A percentile compares a stretch with the other conserved stretches of the same genome.
Conservation (phyloP, 345 rosid species). For the Litchi chinensis region DNA sequence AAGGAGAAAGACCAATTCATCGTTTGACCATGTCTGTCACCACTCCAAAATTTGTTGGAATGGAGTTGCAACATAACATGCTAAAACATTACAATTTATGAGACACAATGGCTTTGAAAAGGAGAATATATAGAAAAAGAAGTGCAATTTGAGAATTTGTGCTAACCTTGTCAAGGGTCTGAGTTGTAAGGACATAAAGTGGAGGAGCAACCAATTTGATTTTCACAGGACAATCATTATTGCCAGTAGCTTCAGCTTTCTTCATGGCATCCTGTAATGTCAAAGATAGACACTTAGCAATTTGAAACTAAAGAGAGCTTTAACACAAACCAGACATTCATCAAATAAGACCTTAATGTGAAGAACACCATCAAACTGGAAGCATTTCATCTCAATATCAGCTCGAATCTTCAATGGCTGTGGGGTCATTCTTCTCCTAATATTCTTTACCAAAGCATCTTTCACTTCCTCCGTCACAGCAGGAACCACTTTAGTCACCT, state of each 20-base stretch:
- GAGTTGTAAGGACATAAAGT: slow-evolving; percentile 94
- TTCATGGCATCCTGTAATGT: slow-evolving; percentile 84
- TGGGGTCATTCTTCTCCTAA: slow-evolving; percentile 96
- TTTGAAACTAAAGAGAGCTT: background rate
- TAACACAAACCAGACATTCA: background rate
- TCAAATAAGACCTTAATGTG: slow-evolving; percentile 76
- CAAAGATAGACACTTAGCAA: slow-evolving; percentile 11
- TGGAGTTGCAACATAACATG: background rate
- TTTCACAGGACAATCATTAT: slow-evolving; percentile 89
- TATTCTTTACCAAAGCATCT: slow-evolving; percentile 80
- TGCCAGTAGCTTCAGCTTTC: slow-evolving; percentile 95
- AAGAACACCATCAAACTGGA: slow-evolving; percentile 95
- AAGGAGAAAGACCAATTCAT: background rate
- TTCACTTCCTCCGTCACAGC: slow-evolving; percentile 89
- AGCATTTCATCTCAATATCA: slow-evolving; percentile 96
- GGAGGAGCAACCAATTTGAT: slow-evolving; percentile 98
- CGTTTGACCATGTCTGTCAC: background rate
- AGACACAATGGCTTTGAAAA: background rate
- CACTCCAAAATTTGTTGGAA: background rate
- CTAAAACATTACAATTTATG: background rate
- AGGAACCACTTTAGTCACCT: slow-evolving; percentile 82
- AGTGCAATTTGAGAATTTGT: background rate
- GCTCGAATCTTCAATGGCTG: slow-evolving; percentile 95
- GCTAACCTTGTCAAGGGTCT: slow-evolving; percentile 94
- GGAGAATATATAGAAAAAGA: background rate